Conservation (phyloP, 495 filamentous ascomycete genomes). For the Penicillium macrosclerotiorum region DNA sequence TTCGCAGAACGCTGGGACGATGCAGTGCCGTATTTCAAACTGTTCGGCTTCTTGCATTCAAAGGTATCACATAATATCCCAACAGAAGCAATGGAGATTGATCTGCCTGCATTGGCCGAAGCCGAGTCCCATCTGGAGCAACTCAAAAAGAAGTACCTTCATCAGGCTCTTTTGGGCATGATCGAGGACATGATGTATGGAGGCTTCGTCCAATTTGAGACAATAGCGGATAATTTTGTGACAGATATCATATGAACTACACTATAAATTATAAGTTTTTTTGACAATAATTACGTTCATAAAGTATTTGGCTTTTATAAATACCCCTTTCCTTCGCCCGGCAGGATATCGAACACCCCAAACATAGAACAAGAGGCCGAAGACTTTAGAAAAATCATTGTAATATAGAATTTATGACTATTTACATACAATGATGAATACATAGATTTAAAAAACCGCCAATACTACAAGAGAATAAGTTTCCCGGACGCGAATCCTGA, state of each 20-base stretch:
- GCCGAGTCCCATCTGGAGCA: constrained; percentile 19
- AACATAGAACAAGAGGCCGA: too few relatives aligned
- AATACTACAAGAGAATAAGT: constrained; percentile 23
- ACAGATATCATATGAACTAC: constrained; percentile 3
- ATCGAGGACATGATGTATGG: constrained; percentile 33
- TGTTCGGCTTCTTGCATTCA: constrained; percentile 24
- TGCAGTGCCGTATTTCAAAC: constrained; percentile 23
- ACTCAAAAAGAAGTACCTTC: constrained; percentile 28
- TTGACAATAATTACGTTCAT: background rate
- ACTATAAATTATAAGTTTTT: background rate
- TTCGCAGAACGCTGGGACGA: constrained; percentile 30
- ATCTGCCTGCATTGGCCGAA: constrained; percentile 9
- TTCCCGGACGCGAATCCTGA: constrained; percentile 21
- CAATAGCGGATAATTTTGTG: constrained; percentile 6
- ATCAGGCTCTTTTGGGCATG: constrained; percentile 31
- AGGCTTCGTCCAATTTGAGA: constrained; percentile 9
- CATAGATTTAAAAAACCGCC: background rate
- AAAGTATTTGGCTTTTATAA: too few relatives aligned
- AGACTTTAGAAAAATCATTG: background rate
- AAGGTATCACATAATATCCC: constrained; percentile 5
- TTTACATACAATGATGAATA: too few relatives aligned
- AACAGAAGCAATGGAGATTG: background rate
- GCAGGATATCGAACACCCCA: too few relatives aligned
- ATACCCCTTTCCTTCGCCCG: too few relatives aligned
- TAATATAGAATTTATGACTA: background rate